Conservation (phyloP, 2,329 filamentous ascomycete genomes). For the Penicillium nordicum region DNA sequence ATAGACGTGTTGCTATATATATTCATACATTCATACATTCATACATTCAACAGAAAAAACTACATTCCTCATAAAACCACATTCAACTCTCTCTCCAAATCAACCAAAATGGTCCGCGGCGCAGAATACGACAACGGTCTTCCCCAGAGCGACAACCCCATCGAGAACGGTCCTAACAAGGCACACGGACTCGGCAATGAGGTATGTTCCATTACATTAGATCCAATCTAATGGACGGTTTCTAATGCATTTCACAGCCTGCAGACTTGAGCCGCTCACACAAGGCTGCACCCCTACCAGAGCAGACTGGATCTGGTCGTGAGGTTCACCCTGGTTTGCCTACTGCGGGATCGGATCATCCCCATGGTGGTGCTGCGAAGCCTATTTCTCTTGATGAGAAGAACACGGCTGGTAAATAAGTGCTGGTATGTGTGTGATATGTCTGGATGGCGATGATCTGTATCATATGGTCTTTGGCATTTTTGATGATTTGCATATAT, state of each 20-base stretch:
- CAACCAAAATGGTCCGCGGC: constrained; percentile 40
- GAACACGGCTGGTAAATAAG: constrained; percentile 17
- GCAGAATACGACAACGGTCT: constrained; percentile 40
- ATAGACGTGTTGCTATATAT: too few relatives aligned
- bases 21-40: too few relatives aligned
- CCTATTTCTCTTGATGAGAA: constrained; percentile 35
- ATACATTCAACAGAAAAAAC: too few relatives aligned
- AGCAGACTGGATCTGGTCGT: constrained; percentile 29
- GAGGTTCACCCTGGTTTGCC: constrained; percentile 26
- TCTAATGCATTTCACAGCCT: constrained; percentile 19
- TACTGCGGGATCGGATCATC: constrained; percentile 20
- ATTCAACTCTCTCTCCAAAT: background rate
- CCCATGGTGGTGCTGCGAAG: constrained; percentile 33
- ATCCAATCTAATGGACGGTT: background rate
- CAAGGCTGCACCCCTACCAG: constrained; percentile 37
- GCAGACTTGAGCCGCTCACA: constrained; percentile 30
- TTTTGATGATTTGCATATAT: background rate
- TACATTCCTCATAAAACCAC: background rate
- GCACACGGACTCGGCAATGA: constrained; percentile 35
- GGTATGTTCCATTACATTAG: constrained; percentile 18
- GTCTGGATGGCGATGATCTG: background rate
- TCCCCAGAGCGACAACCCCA: constrained; percentile 40
- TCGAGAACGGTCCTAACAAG: constrained; percentile 33
- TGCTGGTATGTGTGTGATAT: background rate
- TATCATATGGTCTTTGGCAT: background rate